Percentiles rank a stretch among this genome's conserved stretches.
Conservation (phyloP, 345 rosid genomes). For the Hypericum perforatum region DNA sequence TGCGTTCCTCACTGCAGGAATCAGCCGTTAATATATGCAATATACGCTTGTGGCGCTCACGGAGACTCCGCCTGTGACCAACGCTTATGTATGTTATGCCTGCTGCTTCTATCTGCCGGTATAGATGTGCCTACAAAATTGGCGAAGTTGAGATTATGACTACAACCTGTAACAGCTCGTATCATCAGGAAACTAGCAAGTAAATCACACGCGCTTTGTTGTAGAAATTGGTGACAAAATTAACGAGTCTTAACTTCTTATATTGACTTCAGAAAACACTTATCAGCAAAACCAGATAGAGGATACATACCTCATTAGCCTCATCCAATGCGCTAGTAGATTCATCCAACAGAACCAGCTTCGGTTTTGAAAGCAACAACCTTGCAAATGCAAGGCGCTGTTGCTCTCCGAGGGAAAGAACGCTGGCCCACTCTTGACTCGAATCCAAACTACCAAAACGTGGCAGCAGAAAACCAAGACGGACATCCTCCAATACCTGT, state of each 20-base stretch:
- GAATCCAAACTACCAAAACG: slow-evolving; percentile 69
- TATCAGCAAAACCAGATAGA: background rate
- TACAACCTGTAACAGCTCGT: background rate
- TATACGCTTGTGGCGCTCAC: slow-evolving; percentile 41
- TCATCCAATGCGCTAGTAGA: slow-evolving; percentile 95
- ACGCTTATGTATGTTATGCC: slow-evolving; percentile 78
- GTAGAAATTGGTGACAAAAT: too few relatives aligned
- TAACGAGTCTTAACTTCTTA: too few relatives aligned
- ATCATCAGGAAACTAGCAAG: background rate
- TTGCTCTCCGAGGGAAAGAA: slow-evolving; percentile 95
- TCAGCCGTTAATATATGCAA: slow-evolving; percentile 51
- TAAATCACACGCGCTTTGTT: too few relatives aligned
- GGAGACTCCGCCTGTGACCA: slow-evolving; percentile 72
- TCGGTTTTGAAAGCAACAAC: slow-evolving; percentile 67
- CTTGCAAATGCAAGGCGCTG: slow-evolving; percentile 94
- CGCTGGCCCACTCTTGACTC: slow-evolving; percentile 78
- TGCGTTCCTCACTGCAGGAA: slow-evolving; percentile 24
- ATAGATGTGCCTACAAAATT: slow-evolving; percentile 47
- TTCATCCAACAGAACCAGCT: slow-evolving; percentile 74
- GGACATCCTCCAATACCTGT: slow-evolving; percentile 55
- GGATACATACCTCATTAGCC: slow-evolving; percentile 60
- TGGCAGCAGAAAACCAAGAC: slow-evolving; percentile 56
- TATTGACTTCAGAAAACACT: too few relatives aligned
- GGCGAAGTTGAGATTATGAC: slow-evolving; percentile 1
- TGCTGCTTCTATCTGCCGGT: slow-evolving; percentile 58